These are phyloP conservation scores for Cryptococcus maquisensis DNA, from an alignment of 1,284 basidiomycete genomes.

Conservation along the genomic window DNA sequence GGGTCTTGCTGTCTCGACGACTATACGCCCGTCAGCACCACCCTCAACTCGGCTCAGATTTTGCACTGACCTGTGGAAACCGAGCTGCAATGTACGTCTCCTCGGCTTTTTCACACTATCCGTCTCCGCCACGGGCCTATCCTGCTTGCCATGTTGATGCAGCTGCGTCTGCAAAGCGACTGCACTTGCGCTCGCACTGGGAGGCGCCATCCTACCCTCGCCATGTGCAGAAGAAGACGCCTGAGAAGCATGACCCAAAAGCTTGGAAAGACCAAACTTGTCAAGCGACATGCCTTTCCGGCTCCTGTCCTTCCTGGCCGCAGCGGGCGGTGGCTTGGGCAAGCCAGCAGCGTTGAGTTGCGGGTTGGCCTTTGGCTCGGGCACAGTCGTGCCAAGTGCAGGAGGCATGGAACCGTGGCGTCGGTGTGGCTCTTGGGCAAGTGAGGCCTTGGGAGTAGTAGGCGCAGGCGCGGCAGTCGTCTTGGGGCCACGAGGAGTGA, in stretches of 20 bases:
- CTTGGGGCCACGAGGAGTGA: constrained; percentile 14
- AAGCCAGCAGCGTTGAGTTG: constrained; percentile 14
- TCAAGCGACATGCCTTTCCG: constrained; percentile 65
- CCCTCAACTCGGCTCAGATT: not conserved
- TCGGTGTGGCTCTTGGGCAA: constrained; percentile 8
- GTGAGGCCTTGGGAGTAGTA: constrained; percentile 12
- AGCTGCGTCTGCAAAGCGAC: constrained; percentile 11
- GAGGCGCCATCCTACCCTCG: constrained; percentile 16
- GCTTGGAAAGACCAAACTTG: constrained; percentile 66
- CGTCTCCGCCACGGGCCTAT: constrained; percentile 14
- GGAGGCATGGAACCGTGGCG: constrained; percentile 21
- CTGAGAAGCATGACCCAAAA: constrained; percentile 50
- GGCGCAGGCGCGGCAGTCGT: constrained; percentile 2
- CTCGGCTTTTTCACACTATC: constrained; percentile 35
- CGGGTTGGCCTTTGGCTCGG: constrained; percentile 9
- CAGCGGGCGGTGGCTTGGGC: constrained; percentile 16
- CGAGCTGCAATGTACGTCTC: constrained; percentile 34
- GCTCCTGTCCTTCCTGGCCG: constrained; percentile 50
- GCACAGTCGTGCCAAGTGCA: not conserved
- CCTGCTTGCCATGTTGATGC: constrained; percentile 9
- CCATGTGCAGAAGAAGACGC: constrained; percentile 12
- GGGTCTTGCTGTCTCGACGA: constrained; percentile 6
- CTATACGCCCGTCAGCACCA: not conserved
- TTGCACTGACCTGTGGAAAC: constrained; percentile 27
- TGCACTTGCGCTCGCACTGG: constrained; percentile 17